A percentile compares a stretch with the other conserved stretches of the same genome.
These are phyloP conservation scores for Aegilops tauschii DNA, from an alignment of 176 grass and related monocot genomes.

Conservation along the genomic window DNA sequence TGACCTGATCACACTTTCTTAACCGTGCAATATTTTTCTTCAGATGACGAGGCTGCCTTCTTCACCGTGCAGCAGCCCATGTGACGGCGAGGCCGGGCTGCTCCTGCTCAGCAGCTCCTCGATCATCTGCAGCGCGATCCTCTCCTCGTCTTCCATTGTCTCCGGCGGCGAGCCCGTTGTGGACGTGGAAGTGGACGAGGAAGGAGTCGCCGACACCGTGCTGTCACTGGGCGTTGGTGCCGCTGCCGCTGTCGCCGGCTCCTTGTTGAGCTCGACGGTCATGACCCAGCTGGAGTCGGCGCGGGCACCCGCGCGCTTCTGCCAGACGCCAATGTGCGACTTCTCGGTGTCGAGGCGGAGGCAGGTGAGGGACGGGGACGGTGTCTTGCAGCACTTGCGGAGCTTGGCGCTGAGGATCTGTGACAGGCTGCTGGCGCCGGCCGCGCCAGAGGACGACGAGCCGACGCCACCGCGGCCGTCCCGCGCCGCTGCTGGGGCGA, in stretches of 20 bases:
- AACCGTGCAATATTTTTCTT: constrained; percentile 32
- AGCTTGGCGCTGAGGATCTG: constrained; percentile 98
- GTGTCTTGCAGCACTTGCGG: constrained; percentile 90
- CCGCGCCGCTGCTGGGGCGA: background rate
- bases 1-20: constrained; percentile 38
- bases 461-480: background rate
- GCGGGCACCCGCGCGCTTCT: constrained; percentile 91
- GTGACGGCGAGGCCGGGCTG: constrained; percentile 50
- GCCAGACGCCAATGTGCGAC: constrained; percentile 99
- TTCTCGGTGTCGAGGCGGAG: constrained; percentile 96
- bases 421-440: constrained; percentile 45
- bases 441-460: background rate
- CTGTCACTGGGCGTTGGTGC: constrained; percentile 6
- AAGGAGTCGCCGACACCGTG: background rate
- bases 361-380: constrained; percentile 94
- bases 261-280: constrained; percentile 88
- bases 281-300: constrained; percentile 98
- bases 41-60: constrained; percentile 55
- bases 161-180: constrained; percentile 9
- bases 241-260: background rate
- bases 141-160: constrained; percentile 75
- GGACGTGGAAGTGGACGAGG: constrained; percentile 16
- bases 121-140: constrained; percentile 96
- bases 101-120: constrained; percentile 86
- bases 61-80: constrained; percentile 35